Percentiles rank a stretch among this genome's conserved stretches.
phyloP scores from a whole-genome alignment of 2,329 filamentous ascomycete species.

The Fusarium secorum region DNA sequence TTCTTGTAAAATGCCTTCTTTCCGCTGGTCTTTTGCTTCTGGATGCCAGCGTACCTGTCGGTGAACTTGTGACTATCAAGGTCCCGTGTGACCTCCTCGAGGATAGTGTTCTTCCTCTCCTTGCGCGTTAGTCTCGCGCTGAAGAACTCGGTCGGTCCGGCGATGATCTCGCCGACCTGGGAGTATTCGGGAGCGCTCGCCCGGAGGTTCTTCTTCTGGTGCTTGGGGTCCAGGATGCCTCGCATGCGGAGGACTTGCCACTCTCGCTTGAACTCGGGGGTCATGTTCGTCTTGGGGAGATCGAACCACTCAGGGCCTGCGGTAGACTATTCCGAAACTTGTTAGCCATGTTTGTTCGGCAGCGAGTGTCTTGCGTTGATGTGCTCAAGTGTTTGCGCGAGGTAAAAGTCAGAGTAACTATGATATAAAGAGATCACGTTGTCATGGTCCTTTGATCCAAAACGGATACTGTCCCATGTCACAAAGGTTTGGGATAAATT shows the following conservation, averaged over 20 bases:
- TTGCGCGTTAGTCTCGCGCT: constrained; percentile 83
- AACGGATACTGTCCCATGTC: constrained; percentile 52
- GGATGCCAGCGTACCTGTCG: constrained; percentile 86
- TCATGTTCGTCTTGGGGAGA: constrained; percentile 83
- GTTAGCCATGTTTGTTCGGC: constrained; percentile 17
- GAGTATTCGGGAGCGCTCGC: constrained; percentile 76
- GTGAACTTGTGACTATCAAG: constrained; percentile 74
- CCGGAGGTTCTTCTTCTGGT: constrained; percentile 89
- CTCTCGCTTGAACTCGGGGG: constrained; percentile 86
- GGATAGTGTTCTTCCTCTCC: constrained; percentile 85
- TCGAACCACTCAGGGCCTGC: constrained; percentile 88
- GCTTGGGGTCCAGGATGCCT: constrained; percentile 86
- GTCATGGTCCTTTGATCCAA: constrained; percentile 63
- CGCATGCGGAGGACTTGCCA: constrained; percentile 90
- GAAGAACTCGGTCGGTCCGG: constrained; percentile 88
- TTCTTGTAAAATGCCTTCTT: constrained; percentile 91
- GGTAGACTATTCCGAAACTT: constrained; percentile 53
- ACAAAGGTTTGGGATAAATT: constrained; percentile 46
- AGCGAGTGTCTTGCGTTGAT: background rate
- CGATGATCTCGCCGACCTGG: constrained; percentile 86
- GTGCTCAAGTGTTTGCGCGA: constrained; percentile 13
- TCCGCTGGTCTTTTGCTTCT: constrained; percentile 81
- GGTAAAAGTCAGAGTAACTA: constrained; percentile 75
- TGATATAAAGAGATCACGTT: constrained; percentile 64
- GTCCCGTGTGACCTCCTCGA: constrained; percentile 76